Evolutionary conservation across 495 filamentous ascomycete species (phyloP).

Genomic region (Penicillium bovifimosum): DNA sequence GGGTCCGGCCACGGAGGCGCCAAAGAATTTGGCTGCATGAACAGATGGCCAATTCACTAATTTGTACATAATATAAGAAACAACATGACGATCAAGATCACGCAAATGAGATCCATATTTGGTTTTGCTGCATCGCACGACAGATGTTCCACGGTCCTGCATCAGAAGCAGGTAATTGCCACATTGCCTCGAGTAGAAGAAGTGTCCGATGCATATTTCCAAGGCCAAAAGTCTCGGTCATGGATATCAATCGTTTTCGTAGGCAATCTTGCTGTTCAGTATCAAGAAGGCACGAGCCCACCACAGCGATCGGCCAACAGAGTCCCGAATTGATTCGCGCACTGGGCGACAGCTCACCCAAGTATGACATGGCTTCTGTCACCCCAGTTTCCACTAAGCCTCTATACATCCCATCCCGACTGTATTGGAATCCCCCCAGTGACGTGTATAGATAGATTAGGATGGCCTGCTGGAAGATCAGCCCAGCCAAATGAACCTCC

Average conservation of each 20-base stretch:
- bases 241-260: constrained; percentile 17
- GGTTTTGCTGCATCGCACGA: constrained; percentile 33
- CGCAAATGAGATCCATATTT: constrained; percentile 41
- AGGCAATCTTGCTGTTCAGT: constrained; percentile 21
- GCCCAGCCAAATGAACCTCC: constrained; percentile 31
- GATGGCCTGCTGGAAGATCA: constrained; percentile 36
- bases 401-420: constrained; percentile 29
- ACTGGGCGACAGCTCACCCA: constrained; percentile 22
- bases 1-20: constrained; percentile 62
- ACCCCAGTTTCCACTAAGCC: constrained; percentile 26
- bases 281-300: constrained; percentile 28
- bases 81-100: constrained; percentile 13
- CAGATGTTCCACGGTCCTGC: constrained; percentile 38
- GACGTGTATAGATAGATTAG: constrained; percentile 35
- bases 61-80: constrained; percentile 7
- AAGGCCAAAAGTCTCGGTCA: constrained; percentile 29
- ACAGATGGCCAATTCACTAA: neutral
- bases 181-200: constrained; percentile 33
- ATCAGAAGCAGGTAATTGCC: constrained; percentile 23
- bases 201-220: constrained; percentile 37
- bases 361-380: constrained; percentile 27
- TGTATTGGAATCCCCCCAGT: constrained; percentile 23
- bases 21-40: constrained; percentile 50
- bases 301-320: constrained; percentile 36
- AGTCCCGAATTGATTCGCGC: constrained; percentile 35